Evolutionary conservation across 1,284 basidiomycete species (phyloP).

Genomic region (Malassezia brasiliensis): DNA sequence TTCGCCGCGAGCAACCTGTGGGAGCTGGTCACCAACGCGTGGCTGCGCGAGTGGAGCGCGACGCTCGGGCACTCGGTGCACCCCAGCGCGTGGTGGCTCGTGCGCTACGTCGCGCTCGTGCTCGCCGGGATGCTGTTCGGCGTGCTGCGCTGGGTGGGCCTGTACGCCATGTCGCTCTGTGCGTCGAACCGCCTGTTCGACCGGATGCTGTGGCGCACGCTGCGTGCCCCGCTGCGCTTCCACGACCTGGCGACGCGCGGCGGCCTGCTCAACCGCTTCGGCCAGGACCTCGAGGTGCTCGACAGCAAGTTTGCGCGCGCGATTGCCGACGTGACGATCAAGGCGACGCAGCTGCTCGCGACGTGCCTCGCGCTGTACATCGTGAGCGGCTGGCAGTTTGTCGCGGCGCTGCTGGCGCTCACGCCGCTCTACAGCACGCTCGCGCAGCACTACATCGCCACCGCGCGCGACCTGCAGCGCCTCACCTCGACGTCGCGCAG

Average conservation of each 20-base stretch:
- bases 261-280: conserved; percentile 53
- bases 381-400: conserved; percentile 45
- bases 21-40: conserved; percentile 17
- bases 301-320: conserved; percentile 48
- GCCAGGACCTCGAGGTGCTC: conserved; percentile 52
- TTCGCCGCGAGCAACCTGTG: conserved; percentile 15
- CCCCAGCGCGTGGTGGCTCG: conserved; percentile 9
- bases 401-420: conserved; percentile 49
- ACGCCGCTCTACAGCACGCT: conserved; percentile 50
- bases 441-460: conserved; percentile 51
- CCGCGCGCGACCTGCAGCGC: conserved; percentile 51
- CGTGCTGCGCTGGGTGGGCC: conserved; percentile 18
- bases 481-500: conserved; percentile 43
- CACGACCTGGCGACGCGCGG: conserved; percentile 47
- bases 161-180: conserved; percentile 15
- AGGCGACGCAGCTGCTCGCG: conserved; percentile 47
- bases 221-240: conserved; percentile 33
- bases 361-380: conserved; percentile 30
- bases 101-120: conserved; percentile 19
- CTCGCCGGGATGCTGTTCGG: conserved; percentile 41
- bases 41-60: conserved; percentile 20
- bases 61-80: background rate
- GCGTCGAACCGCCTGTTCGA: conserved; percentile 29
- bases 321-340: conserved; percentile 15
- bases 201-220: conserved; percentile 24